A percentile compares a stretch with the other conserved stretches of the same genome.
phyloP scores from a whole-genome alignment of 78 protist species.

The Dictyostelium firmibasis region DNA sequence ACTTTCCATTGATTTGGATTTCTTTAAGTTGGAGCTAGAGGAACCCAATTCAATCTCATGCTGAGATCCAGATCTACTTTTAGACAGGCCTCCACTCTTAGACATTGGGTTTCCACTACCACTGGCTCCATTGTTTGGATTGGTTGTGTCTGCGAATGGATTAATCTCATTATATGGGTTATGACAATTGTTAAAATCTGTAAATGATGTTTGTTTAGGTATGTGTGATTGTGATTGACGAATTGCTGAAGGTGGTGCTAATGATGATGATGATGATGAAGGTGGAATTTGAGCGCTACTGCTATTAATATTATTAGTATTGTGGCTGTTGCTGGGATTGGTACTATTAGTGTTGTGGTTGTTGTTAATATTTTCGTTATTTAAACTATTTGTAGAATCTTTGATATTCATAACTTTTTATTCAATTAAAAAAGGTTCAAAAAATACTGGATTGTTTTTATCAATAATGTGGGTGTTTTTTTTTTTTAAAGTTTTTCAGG shows the following conservation, averaged over 20 bases:
- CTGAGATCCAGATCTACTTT: background rate
- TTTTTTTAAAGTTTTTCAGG: too few relatives aligned
- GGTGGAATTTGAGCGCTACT: background rate
- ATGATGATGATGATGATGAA: background rate
- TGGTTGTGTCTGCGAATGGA: background rate
- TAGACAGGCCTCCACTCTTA: background rate
- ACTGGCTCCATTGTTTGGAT: background rate
- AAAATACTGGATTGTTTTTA: background rate
- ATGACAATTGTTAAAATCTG: background rate
- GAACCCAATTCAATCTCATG: slow-evolving; percentile 34
- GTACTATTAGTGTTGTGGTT: background rate
- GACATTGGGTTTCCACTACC: background rate
- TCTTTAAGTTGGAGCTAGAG: background rate
- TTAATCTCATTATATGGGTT: slow-evolving; percentile 1
- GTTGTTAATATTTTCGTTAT: background rate
- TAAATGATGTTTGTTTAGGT: slow-evolving; percentile 11
- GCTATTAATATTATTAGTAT: background rate
- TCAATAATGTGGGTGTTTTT: too few relatives aligned
- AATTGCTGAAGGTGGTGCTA: background rate
- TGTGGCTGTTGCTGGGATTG: background rate
- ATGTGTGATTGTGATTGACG: slow-evolving; percentile 7
- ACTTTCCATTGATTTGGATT: slow-evolving; percentile 16
- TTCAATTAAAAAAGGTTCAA: slow-evolving; percentile 9
- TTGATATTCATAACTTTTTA: slow-evolving; percentile 7
- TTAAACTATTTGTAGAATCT: background rate